Evolutionary conservation across 495 filamentous ascomycete species (phyloP).

Genomic region (Podospora comata): DNA sequence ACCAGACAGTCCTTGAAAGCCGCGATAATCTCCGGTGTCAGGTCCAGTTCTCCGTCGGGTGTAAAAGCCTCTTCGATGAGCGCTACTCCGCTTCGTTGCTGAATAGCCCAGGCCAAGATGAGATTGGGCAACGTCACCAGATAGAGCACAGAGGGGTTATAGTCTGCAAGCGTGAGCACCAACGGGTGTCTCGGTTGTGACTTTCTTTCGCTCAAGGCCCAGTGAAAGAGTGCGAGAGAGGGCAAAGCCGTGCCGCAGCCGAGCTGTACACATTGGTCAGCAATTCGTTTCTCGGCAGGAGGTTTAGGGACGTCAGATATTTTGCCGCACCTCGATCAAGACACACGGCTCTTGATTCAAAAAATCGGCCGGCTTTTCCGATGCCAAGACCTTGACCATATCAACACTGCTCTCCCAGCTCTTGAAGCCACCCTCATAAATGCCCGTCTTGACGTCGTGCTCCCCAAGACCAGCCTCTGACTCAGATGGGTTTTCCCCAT

Average conservation of each 20-base stretch:
- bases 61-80: constrained; percentile 40
- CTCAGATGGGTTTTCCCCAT: constrained; percentile 36
- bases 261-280: constrained; percentile 53
- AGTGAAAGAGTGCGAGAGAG: constrained; percentile 70
- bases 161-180: constrained; percentile 78
- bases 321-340: constrained; percentile 68
- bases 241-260: constrained; percentile 91
- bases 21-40: constrained; percentile 59
- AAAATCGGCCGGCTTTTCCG: constrained; percentile 57
- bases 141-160: constrained; percentile 80
- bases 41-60: constrained; percentile 67
- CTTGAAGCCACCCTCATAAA: constrained; percentile 99
- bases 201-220: constrained; percentile 47
- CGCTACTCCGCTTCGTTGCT: constrained; percentile 31
- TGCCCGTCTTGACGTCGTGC: constrained; percentile 80
- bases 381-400: constrained; percentile 66
- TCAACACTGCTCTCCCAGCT: constrained; percentile 96
- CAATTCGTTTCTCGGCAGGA: not conserved
- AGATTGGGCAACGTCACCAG: constrained; percentile 89
- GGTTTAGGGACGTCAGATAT: not conserved
- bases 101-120: constrained; percentile 71
- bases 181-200: constrained; percentile 36
- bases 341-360: constrained; percentile 44
- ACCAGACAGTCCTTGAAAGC: constrained; percentile 60
- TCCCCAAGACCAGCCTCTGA: constrained; percentile 60